Conservation (phyloP, 768 basidiomycete species). For the Coprinellus micaceus region DNA sequence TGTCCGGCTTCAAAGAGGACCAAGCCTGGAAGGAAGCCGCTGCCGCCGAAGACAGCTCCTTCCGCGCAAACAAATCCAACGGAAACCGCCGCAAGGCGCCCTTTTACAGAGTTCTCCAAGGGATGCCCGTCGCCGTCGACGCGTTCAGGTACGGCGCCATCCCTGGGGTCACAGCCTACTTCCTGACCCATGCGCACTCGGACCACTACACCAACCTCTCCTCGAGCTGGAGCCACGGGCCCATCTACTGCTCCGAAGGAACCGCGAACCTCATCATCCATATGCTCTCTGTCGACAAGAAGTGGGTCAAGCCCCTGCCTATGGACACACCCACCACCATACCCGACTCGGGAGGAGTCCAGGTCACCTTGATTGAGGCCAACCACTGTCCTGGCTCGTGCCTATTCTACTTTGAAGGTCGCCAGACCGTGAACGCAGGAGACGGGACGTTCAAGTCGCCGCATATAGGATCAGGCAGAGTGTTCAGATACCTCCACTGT, state of each 20-base stretch:
- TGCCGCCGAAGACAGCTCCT: conserved; percentile 43
- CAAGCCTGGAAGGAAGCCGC: conserved; percentile 84
- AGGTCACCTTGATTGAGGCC: conserved; percentile 92
- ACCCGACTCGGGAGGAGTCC: conserved; percentile 80
- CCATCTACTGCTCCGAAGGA: conserved; percentile 92
- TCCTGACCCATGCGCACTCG: conserved; percentile 94
- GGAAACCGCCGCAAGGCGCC: conserved; percentile 72
- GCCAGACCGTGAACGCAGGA: conserved; percentile 84
- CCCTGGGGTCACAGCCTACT: conserved; percentile 86
- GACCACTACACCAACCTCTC: conserved; percentile 95
- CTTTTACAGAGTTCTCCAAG: conserved; percentile 93
- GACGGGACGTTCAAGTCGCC: conserved; percentile 74
- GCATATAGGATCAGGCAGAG: conserved; percentile 61
- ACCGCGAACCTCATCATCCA: conserved; percentile 91
- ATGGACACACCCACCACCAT: conserved; percentile 72
- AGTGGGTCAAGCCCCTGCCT: conserved; percentile 87
- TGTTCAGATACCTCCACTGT: conserved; percentile 91
- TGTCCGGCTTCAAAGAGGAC: conserved; percentile 81
- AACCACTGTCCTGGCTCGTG: conserved; percentile 98
- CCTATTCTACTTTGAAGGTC: conserved; percentile 91
- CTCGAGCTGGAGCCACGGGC: conserved; percentile 83
- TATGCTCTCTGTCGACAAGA: conserved; percentile 83
- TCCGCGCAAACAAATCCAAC: conserved; percentile 43
- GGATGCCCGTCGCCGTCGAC: conserved; percentile 98
- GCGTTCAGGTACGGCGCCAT: conserved; percentile 94